Percentiles rank a stretch among this genome's conserved stretches.
These are phyloP conservation scores for Porpolomopsis calyptriformis DNA, from an alignment of 768 basidiomycete species.

Conservation along the genomic window DNA sequence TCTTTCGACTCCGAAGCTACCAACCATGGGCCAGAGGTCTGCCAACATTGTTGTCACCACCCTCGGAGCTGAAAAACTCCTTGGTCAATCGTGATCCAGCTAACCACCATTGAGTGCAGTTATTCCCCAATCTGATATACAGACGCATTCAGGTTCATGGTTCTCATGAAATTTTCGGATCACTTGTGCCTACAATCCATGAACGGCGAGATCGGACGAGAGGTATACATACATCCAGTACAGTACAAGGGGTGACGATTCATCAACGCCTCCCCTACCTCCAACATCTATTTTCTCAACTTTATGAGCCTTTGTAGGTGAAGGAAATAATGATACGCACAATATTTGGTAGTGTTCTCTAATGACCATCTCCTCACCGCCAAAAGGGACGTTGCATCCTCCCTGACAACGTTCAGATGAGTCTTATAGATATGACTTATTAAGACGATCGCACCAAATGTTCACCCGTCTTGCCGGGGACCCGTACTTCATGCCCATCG, in stretches of 20 bases:
- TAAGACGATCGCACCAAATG: constrained; percentile 36
- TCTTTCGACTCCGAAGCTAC: too few relatives aligned
- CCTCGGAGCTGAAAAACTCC: too few relatives aligned
- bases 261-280: neutral
- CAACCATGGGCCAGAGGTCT: too few relatives aligned
- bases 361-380: constrained; percentile 32
- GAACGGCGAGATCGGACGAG: neutral
- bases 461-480: constrained; percentile 67
- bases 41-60: too few relatives aligned
- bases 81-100: too few relatives aligned
- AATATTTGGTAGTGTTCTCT: constrained; percentile 37
- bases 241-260: too few relatives aligned
- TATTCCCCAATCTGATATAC: too few relatives aligned
- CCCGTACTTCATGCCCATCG: constrained; percentile 28
- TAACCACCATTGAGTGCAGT: too few relatives aligned
- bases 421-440: neutral
- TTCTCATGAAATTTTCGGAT: too few relatives aligned
- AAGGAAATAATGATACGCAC: constrained; percentile 27
- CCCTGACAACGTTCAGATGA: constrained; percentile 17
- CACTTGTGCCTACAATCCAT: neutral
- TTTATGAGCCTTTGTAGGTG: neutral
- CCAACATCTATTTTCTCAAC: constrained; percentile 5
- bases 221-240: neutral
- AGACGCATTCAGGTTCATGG: too few relatives aligned
- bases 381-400: constrained; percentile 36